Base-by-base conservation (phyloP, 805 yeast species). In the Pichia thaimueangensis region DNA sequence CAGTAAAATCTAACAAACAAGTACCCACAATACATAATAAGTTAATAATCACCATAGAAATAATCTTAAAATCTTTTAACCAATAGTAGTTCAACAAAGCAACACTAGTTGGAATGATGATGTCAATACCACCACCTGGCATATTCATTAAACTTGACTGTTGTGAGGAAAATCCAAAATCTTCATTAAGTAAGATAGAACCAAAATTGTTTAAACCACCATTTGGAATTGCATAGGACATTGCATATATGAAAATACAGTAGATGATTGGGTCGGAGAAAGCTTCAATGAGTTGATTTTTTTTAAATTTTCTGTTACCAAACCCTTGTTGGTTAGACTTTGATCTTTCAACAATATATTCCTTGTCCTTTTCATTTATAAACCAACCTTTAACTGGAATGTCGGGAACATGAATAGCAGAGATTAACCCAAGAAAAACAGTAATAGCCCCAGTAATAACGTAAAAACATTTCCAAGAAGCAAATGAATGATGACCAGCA, bases 361-460 rank as follows among this genome's bases (percentile, higher is more conserved):
- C 49, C 50, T 65, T 69, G 44, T 70, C 74, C 19, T 56, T 60
- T 22, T 60, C 62, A 28, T 54, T 57, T 36, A 63, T 54, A 37
- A 60, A 65, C 46, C 60, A 58, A 8, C 66, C 66, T 24, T 49
- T 43, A 37, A 59, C 52, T 37, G 64, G 65, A 23, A 52, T 49
- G 45, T 59, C 59, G 10, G 69, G 67, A 20, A 63, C 43, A 28
- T 74, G 75, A 42, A 74, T 48, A 34, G 58, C 57, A 45, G 77
- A 65, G 9, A 69, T 43, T 9, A 71, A 39, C 5, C 83, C 83
- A 11, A 76, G 52, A 10, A 70, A 53, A 7, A 78, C 57, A 3
- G 86, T 80, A 42, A 76, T 66, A 6, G 68, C 55, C 12, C 93
- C 94, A 32, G 75, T 70, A 25, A 80, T 65, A 37, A 83, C 61